phyloP scores from a whole-genome alignment of 257 asterid species.

The Jacaranda mimosifolia region DNA sequence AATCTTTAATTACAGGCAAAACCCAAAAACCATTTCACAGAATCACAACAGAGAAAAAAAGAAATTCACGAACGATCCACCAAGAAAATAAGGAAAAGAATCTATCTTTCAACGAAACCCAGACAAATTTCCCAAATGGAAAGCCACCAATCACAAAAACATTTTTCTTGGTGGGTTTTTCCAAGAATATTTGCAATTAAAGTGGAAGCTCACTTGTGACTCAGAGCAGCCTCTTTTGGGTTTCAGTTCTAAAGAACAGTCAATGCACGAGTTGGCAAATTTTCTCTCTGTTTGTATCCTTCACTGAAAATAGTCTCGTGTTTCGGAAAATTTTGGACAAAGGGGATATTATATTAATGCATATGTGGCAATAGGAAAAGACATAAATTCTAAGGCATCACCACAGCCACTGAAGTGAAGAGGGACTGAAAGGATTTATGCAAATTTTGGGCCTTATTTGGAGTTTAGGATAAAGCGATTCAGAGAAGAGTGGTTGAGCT shows the following conservation, averaged over 20 bases:
- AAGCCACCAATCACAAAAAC: neutral
- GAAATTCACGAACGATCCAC: neutral
- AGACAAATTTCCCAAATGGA: neutral
- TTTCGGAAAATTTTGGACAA: neutral
- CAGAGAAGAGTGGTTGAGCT: conserved; percentile 44
- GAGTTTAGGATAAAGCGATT: conserved; percentile 40
- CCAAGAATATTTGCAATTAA: conserved; percentile 6
- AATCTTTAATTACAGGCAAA: conserved; percentile 5
- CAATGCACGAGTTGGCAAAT: neutral
- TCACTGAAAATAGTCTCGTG: neutral
- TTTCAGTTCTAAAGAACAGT: conserved; percentile 25
- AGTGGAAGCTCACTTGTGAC: conserved; percentile 37
- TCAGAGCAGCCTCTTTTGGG: conserved; percentile 25
- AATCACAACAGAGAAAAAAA: neutral
- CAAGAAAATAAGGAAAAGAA: conserved; percentile 9
- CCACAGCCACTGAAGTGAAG: conserved; percentile 49
- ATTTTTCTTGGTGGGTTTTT: neutral
- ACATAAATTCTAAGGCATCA: conserved; percentile 39
- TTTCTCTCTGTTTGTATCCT: neutral
- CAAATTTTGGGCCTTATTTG: conserved; percentile 41
- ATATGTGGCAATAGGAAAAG: conserved; percentile 45
- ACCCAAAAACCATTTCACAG: conserved; percentile 5
- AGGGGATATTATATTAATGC: conserved; percentile 35
- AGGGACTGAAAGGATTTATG: conserved; percentile 27
- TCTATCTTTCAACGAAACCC: conserved; percentile 14